Conservation (phyloP, 768 basidiomycete species). For the Mycena metata region DNA sequence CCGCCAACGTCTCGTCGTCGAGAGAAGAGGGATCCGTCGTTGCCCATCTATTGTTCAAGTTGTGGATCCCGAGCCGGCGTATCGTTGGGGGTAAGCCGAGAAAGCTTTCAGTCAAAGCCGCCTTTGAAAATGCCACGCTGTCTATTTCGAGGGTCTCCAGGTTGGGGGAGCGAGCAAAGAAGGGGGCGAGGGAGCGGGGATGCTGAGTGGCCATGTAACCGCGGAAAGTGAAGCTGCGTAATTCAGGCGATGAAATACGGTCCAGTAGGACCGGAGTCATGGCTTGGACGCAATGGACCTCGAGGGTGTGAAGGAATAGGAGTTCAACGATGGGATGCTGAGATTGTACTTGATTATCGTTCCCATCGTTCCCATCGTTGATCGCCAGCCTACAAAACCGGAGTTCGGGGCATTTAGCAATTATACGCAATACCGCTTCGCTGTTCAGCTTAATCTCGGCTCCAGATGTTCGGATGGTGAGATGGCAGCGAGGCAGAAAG, state of each 20-base stretch:
- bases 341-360: no score
- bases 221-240: background rate
- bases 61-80: background rate
- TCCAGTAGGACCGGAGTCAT: background rate
- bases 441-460: no score
- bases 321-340: background rate
- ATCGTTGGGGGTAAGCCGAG: background rate
- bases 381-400: background rate
- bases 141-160: background rate
- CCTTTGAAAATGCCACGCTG: no score
- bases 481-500: no score
- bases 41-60: background rate
- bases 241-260: background rate
- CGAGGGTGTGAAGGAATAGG: background rate
- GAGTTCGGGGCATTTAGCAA: background rate
- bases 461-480: no score
- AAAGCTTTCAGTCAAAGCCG: no score
- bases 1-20: background rate
- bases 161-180: background rate
- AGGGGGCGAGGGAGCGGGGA: background rate
- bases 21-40: background rate
- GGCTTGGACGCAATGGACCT: background rate
- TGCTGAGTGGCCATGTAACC: background rate
- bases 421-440: background rate
- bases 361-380: background rate